Evolutionary conservation across 1,284 basidiomycete species (phyloP).

Genomic region (Amylostereum areolatum): DNA sequence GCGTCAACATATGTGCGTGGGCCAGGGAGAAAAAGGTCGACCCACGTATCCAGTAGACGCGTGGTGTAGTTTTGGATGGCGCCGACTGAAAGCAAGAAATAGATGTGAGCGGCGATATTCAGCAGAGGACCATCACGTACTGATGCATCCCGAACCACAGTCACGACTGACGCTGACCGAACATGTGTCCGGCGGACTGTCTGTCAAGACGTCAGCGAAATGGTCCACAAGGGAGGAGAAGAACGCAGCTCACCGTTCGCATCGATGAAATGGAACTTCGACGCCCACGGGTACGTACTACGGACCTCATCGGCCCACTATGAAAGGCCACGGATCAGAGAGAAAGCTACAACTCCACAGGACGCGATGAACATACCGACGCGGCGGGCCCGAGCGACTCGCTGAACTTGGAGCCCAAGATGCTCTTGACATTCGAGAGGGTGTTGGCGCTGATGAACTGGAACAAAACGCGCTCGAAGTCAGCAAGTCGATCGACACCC

Average conservation of each 20-base stretch:
- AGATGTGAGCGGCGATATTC: not conserved
- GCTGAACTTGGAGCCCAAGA: too few species aligned
- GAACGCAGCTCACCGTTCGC: constrained; percentile 32
- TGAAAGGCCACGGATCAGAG: not conserved
- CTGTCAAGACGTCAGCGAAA: constrained; percentile 18
- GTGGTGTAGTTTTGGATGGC: constrained; percentile 52
- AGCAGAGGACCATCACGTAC: constrained; percentile 23
- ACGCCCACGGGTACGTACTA: constrained; percentile 34
- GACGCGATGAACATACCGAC: constrained; percentile 21
- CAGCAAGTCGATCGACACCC: constrained; percentile 10
- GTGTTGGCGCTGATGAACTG: too few species aligned
- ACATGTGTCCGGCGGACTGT: constrained; percentile 42
- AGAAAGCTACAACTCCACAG: not conserved
- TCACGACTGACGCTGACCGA: constrained; percentile 40
- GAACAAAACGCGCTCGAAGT: not conserved
- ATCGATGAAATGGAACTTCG: constrained; percentile 41
- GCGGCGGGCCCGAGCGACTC: constrained; percentile 9
- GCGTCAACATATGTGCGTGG: not conserved
- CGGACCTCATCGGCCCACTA: too few species aligned
- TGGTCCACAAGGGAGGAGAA: not conserved
- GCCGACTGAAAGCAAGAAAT: constrained; percentile 26
- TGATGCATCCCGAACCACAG: constrained; percentile 36
- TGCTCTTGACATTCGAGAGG: too few species aligned
- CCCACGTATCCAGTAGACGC: constrained; percentile 35
- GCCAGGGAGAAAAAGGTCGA: not conserved